Base-by-base conservation (phyloP, 148 eudicot genomes). In the Euryodendron excelsum region DNA sequence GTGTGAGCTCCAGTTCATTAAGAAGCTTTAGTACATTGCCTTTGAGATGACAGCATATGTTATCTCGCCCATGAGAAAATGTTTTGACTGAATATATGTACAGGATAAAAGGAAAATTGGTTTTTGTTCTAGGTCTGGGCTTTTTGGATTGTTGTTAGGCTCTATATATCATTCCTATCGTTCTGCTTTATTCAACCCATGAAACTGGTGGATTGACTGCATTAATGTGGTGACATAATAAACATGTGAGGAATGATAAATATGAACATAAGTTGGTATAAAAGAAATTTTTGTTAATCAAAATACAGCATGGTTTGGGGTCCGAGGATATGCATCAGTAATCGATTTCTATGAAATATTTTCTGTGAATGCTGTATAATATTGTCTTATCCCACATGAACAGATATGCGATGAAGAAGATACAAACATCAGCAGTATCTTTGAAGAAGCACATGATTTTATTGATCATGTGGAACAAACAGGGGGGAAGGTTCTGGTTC, bases 401-500 rank as follows among this genome's bases (percentile, higher is more conserved):
- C 91, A 96, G 99, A 90, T 96, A 53, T 81, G 82, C 80, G 99
- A 96, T 68, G 87, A 92, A 36, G 99, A 96, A 83, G 97, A 96
- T 85, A 68, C 95, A 44, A 88, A 92, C 86, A 93, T 96, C 81
- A 84, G 89, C 73, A 86, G 39, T 77, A 87, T 96, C 66, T 96
- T 96, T 73, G 91, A 86, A 70, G 99, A 93, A 79, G 97, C 92
- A 7, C 93, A 94, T 78, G 87, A 86, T 62, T 96, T 89, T 73
- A 85, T 96, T 33, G 90, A 92, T 71, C 83, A 80, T 67, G 92
- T 96, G 34, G 98, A 93, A 78, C 85, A 84, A 80, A 71, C 72
- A 63, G 90, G 90, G 47, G 99, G 98, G 66, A 93, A 93, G 86
- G 95, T 96, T 82, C 83, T 96, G 87, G 99, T 96, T 75, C 99